These are phyloP conservation scores for Penicillium paxilli DNA, from an alignment of 495 filamentous ascomycete species.

Conservation along the genomic window DNA sequence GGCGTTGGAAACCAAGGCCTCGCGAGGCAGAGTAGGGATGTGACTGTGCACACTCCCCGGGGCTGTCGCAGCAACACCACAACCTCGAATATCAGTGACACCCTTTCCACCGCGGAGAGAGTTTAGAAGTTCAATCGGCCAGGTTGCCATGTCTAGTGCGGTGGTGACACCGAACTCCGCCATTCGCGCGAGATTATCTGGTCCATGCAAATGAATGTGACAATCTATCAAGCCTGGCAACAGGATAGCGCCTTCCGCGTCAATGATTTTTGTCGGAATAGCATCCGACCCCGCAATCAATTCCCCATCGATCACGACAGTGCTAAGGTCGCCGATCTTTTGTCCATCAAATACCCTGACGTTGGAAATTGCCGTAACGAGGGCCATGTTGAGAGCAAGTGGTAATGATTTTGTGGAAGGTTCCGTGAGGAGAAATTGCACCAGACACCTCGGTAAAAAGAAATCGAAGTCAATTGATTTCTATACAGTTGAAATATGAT, in stretches of 20 bases:
- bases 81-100: conserved; percentile 2
- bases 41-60: not conserved
- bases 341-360: not conserved
- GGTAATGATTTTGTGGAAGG: not conserved
- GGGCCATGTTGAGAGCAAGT: not conserved
- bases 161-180: conserved; percentile 2
- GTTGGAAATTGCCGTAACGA: not conserved
- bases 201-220: not conserved
- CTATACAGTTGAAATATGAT: no score
- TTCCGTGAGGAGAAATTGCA: not conserved
- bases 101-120: not conserved
- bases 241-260: not conserved
- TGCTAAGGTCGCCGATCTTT: not conserved
- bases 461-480: no score
- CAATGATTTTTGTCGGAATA: not conserved
- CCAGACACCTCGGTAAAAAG: no score
- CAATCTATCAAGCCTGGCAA: conserved; percentile 1
- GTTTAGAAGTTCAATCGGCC: not conserved
- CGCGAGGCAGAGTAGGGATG: not conserved
- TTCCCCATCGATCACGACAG: not conserved
- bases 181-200: not conserved
- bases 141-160: conserved; percentile 9
- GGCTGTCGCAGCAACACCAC: not conserved
- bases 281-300: not conserved
- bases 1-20: not conserved